These are phyloP conservation scores for Pythium phragmiticola DNA, from an alignment of 352 stramenopile species.

Conservation along the genomic window DNA sequence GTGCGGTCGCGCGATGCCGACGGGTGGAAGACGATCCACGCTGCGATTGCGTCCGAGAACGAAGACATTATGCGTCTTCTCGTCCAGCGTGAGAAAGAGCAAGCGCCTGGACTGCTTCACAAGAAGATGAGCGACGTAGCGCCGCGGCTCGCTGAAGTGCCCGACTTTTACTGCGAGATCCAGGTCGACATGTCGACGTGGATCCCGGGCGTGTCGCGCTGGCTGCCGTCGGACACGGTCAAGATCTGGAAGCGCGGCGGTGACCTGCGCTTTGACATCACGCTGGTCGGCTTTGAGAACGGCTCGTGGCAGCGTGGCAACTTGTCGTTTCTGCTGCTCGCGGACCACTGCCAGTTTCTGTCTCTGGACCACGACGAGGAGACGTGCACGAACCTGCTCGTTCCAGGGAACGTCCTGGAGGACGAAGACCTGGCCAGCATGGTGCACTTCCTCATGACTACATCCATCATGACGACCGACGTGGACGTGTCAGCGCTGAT, in stretches of 20 bases:
- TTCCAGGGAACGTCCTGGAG: constrained; percentile 25
- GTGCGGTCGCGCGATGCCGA: constrained; percentile 57
- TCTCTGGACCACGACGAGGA: constrained; percentile 56
- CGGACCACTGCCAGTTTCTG: constrained; percentile 38
- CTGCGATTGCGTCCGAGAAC: constrained; percentile 57
- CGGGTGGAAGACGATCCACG: constrained; percentile 68
- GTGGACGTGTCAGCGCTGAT: constrained; percentile 39
- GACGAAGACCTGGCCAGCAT: constrained; percentile 48
- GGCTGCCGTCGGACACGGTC: constrained; percentile 67
- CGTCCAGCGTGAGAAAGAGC: constrained; percentile 54
- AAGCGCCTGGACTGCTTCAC: constrained; percentile 45
- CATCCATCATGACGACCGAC: constrained; percentile 52
- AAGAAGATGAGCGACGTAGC: constrained; percentile 55
- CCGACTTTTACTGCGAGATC: constrained; percentile 70
- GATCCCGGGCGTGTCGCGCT: constrained; percentile 67
- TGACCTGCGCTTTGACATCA: constrained; percentile 66
- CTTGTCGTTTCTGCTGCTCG: constrained; percentile 62
- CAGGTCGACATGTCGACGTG: constrained; percentile 67
- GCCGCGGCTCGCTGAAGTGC: constrained; percentile 40
- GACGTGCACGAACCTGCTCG: constrained; percentile 47
- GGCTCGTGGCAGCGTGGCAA: constrained; percentile 62
- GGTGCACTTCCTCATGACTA: constrained; percentile 63
- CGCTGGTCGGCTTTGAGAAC: constrained; percentile 64
- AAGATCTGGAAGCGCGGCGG: constrained; percentile 72
- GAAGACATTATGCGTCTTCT: constrained; percentile 61